Base-by-base conservation (phyloP, 176 grass and related monocot genomes). In the Ensete glaucum region DNA sequence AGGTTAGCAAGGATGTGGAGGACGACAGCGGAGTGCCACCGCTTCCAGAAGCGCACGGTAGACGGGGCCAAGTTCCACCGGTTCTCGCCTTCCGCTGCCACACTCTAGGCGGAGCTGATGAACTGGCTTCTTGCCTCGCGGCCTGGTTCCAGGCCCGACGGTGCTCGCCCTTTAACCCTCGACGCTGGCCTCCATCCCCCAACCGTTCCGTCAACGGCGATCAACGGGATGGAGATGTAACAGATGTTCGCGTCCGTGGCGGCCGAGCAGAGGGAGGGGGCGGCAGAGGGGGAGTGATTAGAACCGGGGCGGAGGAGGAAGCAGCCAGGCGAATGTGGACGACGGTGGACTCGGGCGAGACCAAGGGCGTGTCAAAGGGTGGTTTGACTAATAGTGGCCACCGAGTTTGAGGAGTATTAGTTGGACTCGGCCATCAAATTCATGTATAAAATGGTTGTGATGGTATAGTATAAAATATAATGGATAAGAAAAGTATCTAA, bases 1-100 rank as follows among this genome's bases (percentile, higher is more conserved):
- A 96, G 92, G 59, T 24, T 91, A 27, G 92, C 86, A 6, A 85
- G 86, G 78, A 94, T 99, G 95, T 94, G 95, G 95, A 82, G 62
- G 11, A 84, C 88, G 80, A 91, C 94, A 84, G 88, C 88, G n/a
- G 95, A 99, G 52, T 86, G 88, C 9, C 91, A 99, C 82, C 80
- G 84, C n/a, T 83, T 84, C 17, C 95, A 99, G 69, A 93, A 91
- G 60, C 84, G 84, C 9, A 87, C 83, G 11, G 88, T 92, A 53
- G 89, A 96, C 14, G 87, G 86, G 50, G 54, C 92, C 55, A 96
- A 96, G 77, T 81, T 86, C 53, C 89, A 80, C 0, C 57, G 80
- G 51, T 89, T 84, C 14, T 54, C 60, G 67, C 22, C 55, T 49
- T 52, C 76, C 14, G 69, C 81, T 26, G 73, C 83, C 20, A 57